These are phyloP conservation scores for Claviceps paspali DNA, from an alignment of 2,329 filamentous ascomycete genomes.

Conservation along the genomic window DNA sequence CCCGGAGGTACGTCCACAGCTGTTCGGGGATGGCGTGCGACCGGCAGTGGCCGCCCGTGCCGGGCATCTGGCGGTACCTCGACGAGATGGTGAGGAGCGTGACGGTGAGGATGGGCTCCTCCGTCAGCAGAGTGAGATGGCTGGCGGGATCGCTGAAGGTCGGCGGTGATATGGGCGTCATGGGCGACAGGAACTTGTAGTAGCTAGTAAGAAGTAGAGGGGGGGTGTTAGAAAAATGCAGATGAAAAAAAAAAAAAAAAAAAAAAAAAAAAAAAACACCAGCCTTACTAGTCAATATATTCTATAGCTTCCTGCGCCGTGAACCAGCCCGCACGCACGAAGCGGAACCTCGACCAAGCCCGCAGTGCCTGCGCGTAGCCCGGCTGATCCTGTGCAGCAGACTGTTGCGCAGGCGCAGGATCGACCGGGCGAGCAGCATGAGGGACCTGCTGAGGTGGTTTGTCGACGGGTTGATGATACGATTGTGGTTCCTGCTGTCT, in stretches of 20 bases:
- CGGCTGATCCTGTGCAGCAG: constrained; percentile 30
- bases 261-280: constrained; percentile 8
- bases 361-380: constrained; percentile 57
- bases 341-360: constrained; percentile 84
- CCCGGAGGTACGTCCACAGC: constrained; percentile 83
- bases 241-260: too few species aligned
- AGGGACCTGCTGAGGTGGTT: not conserved
- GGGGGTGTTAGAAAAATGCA: not conserved
- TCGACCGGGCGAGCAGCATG: constrained; percentile 30
- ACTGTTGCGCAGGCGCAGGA: constrained; percentile 27
- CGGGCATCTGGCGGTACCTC: constrained; percentile 65
- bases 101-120: constrained; percentile 86
- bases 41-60: constrained; percentile 66
- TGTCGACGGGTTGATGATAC: not conserved
- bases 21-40: constrained; percentile 89
- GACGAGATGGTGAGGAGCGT: constrained; percentile 85
- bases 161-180: constrained; percentile 86
- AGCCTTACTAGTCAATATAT: constrained; percentile 85
- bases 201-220: constrained; percentile 39
- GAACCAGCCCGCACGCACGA: constrained; percentile 95
- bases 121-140: constrained; percentile 65
- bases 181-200: constrained; percentile 76
- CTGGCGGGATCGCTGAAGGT: constrained; percentile 74
- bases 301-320: constrained; percentile 83
- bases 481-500: not conserved